A percentile compares a stretch with the other conserved stretches of the same genome.
Conservation (phyloP, 106 monocot genomes). For the Dioscorea alata region DNA sequence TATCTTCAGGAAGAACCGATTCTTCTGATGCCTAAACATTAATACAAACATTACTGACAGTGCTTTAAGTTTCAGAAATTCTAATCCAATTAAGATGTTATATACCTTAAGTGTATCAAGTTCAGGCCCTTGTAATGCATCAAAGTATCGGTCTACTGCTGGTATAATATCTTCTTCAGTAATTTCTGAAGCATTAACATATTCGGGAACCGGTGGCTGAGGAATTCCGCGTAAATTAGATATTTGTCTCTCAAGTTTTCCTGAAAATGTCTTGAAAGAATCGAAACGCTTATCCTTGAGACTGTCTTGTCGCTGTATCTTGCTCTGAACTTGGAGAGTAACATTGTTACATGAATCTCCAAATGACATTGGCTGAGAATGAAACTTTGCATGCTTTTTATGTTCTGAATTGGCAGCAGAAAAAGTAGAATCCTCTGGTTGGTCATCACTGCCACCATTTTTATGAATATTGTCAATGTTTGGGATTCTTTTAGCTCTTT, state of each 20-base stretch:
- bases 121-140: slow-evolving; percentile 69
- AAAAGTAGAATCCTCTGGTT: background rate
- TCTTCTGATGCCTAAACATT: slow-evolving; percentile 15
- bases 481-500: background rate
- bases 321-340: background rate
- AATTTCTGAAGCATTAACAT: slow-evolving; percentile 6
- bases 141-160: slow-evolving; percentile 44
- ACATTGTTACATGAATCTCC: background rate
- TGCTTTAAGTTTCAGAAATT: too few relatives aligned
- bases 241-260: slow-evolving; percentile 30
- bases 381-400: slow-evolving; percentile 5
- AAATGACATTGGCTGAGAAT: slow-evolving; percentile 22
- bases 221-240: slow-evolving; percentile 35
- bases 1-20: slow-evolving; percentile 16
- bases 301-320: background rate
- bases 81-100: background rate
- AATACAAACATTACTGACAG: too few relatives aligned
- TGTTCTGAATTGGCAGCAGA: background rate
- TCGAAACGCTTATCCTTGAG: slow-evolving; percentile 34
- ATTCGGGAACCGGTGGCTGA: slow-evolving; percentile 8
- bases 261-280: slow-evolving; percentile 49
- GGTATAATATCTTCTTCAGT: slow-evolving; percentile 30
- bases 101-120: slow-evolving; percentile 53
- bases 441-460: background rate
- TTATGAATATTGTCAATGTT: background rate